phyloP scores from a whole-genome alignment of 441 rosid species.

The Geranium incanum region DNA sequence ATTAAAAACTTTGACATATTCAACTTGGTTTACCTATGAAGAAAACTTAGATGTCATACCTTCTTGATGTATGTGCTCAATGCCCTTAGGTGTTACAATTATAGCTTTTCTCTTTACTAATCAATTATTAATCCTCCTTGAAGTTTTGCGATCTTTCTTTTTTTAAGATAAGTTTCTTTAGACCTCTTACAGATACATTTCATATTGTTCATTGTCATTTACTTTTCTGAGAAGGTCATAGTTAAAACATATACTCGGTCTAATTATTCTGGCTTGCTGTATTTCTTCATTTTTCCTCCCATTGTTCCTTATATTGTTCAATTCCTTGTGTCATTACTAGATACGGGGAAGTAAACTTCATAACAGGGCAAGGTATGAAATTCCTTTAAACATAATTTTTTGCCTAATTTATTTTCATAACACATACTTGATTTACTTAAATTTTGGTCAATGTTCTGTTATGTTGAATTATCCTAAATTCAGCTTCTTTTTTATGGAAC shows the following conservation, averaged over 20 bases:
- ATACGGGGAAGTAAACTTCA: conserved; percentile 95
- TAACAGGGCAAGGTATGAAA: conserved; percentile 73
- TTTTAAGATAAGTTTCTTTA: neutral
- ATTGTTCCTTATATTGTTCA: conserved; percentile 11
- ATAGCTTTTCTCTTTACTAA: neutral
- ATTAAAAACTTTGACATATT: neutral
- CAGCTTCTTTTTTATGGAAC: conserved; percentile 9
- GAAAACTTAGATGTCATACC: neutral
- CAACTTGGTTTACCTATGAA: neutral
- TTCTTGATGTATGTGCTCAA: neutral
- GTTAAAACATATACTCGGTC: neutral
- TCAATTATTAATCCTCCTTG: neutral
- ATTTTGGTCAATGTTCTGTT: neutral
- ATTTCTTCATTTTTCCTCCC: neutral
- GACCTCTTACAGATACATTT: neutral
- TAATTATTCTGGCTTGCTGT: neutral
- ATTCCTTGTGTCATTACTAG: conserved; percentile 34
- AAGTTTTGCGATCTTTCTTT: neutral
- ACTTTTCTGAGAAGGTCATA: neutral
- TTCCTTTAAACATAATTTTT: conserved; percentile 18
- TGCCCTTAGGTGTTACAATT: neutral
- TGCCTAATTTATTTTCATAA: conserved; percentile 1
- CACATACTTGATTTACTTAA: neutral
- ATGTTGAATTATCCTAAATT: neutral
- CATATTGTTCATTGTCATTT: neutral